Conservation (phyloP, 2,329 filamentous ascomycete genomes). For the Penicillium brevicompactum region DNA sequence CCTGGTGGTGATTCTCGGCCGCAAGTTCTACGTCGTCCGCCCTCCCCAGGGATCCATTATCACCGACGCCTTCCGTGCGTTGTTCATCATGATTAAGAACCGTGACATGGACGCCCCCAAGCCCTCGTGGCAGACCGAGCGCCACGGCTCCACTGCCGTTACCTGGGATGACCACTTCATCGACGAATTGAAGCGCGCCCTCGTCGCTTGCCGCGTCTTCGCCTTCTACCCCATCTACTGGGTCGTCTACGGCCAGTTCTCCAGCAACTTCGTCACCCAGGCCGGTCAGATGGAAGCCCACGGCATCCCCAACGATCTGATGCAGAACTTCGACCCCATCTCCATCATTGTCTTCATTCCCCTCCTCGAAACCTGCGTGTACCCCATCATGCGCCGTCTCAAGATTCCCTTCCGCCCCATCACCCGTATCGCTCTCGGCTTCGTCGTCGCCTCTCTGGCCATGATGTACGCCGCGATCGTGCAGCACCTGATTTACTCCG, state of each 20-base stretch:
- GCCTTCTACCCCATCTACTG: constrained; percentile 70
- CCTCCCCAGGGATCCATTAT: constrained; percentile 65
- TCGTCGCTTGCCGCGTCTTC: constrained; percentile 71
- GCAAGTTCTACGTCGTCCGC: constrained; percentile 50
- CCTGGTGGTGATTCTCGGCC: constrained; percentile 53
- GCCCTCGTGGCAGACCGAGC: constrained; percentile 62
- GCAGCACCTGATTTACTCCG: constrained; percentile 58
- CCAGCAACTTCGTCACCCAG: constrained; percentile 68
- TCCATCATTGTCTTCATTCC: constrained; percentile 76
- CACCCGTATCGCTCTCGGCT: constrained; percentile 73
- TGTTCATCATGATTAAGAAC: constrained; percentile 57
- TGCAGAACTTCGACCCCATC: constrained; percentile 75
- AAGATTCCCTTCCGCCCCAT: constrained; percentile 72
- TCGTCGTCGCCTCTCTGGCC: constrained; percentile 64
- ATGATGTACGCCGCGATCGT: constrained; percentile 64
- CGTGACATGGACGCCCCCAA: constrained; percentile 65
- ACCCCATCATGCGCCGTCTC: constrained; percentile 66
- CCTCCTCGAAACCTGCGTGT: constrained; percentile 68
- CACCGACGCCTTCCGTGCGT: constrained; percentile 64
- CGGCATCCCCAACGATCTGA: constrained; percentile 75
- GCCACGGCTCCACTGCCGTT: constrained; percentile 46
- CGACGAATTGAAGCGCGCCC: constrained; percentile 68
- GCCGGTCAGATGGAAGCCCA: constrained; percentile 63
- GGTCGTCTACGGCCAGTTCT: constrained; percentile 70
- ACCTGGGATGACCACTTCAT: constrained; percentile 72